phyloP scores from a whole-genome alignment of 495 filamentous ascomycete genomes.

The Pseudoneurospora amorphoporcata region DNA sequence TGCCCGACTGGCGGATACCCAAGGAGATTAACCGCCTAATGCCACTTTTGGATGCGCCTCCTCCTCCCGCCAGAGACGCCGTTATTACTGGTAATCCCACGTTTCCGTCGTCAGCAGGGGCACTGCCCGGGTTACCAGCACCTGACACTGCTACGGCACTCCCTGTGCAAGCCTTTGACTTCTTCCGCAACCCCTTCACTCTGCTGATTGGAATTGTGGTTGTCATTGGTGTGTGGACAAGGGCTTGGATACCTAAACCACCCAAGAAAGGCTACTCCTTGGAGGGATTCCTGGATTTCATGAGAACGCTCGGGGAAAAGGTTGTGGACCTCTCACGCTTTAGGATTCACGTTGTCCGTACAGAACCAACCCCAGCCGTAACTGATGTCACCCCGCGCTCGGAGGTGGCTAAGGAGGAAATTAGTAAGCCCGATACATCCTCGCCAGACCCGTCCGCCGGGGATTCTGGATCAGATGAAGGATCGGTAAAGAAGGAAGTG shows the following conservation, averaged over 20 bases:
- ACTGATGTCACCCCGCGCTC: neutral
- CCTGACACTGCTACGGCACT: neutral
- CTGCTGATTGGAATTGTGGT: conserved; percentile 27
- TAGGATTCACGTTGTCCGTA: neutral
- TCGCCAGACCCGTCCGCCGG: neutral
- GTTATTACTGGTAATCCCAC: neutral
- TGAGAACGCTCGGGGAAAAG: neutral
- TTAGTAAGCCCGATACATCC: neutral
- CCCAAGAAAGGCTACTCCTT: neutral
- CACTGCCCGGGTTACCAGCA: neutral
- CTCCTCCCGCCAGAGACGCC: neutral
- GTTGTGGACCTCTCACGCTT: neutral
- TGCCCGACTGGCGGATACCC: conserved; percentile 19
- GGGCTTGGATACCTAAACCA: neutral
- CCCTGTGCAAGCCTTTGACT: neutral
- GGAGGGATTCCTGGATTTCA: neutral
- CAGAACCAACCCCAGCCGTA: neutral
- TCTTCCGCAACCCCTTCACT: conserved; percentile 38
- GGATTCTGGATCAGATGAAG: neutral
- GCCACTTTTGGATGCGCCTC: neutral
- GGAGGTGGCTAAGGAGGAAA: neutral
- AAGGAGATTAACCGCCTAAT: neutral
- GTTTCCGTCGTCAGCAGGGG: neutral
- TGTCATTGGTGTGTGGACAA: conserved; percentile 3
- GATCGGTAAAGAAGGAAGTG: neutral